A percentile compares a stretch with the other conserved stretches of the same genome.
These are phyloP conservation scores for Phaeolepiota aurea DNA, from an alignment of 768 basidiomycete genomes.

Conservation along the genomic window DNA sequence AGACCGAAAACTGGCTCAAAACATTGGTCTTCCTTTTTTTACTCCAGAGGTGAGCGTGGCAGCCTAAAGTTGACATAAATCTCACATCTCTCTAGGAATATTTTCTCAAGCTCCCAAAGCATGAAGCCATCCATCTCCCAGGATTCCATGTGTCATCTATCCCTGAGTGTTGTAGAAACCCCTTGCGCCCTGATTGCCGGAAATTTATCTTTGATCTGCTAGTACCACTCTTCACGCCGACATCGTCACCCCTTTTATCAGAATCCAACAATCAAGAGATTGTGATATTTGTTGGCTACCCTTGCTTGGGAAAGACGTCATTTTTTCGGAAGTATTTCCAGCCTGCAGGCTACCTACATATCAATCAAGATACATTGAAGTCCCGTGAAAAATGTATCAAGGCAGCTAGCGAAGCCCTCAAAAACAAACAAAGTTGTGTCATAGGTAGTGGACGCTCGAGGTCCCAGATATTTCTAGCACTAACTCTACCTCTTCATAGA, in stretches of 20 bases:
- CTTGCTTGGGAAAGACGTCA: constrained; percentile 69
- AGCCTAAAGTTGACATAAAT: too few relatives aligned
- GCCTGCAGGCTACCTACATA: constrained; percentile 61
- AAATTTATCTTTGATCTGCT: not conserved
- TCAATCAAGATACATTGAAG: constrained; percentile 81
- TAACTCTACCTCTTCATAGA: constrained; percentile 36
- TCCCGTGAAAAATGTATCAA: constrained; percentile 71
- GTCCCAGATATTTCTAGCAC: not conserved
- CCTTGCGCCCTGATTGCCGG: not conserved
- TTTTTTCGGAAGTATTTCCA: constrained; percentile 70
- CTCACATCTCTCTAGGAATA: constrained; percentile 48
- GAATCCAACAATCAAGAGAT: constrained; percentile 27
- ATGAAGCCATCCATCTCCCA: constrained; percentile 38
- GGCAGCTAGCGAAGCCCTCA: constrained; percentile 46
- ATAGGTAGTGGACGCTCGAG: constrained; percentile 49
- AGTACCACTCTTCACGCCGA: constrained; percentile 46
- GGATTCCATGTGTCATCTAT: constrained; percentile 61
- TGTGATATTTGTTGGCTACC: constrained; percentile 45
- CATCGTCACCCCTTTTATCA: constrained; percentile 42
- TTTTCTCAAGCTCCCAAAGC: constrained; percentile 48
- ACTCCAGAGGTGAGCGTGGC: constrained; percentile 90
- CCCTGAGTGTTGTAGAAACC: constrained; percentile 19
- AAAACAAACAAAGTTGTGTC: constrained; percentile 57
- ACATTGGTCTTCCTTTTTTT: constrained; percentile 62
- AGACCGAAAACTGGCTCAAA: constrained; percentile 82